These are phyloP conservation scores for Talaromyces marneffei DNA, from an alignment of 2,329 filamentous ascomycete species.

Conservation along the genomic window DNA sequence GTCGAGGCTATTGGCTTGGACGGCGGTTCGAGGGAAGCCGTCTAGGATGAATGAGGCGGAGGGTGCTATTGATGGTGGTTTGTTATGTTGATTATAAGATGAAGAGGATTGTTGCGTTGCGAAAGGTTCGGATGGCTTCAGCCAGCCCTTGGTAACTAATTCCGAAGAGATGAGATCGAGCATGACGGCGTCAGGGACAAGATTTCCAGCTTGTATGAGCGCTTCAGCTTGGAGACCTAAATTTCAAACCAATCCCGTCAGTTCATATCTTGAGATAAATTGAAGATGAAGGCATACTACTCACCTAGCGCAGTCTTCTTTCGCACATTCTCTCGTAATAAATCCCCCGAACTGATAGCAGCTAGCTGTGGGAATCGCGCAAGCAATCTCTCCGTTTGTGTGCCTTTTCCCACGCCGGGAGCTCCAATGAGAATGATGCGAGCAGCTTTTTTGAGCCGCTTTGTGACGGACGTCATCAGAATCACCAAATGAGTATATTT, in stretches of 20 bases:
- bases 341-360: constrained; percentile 87
- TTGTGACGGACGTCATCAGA: constrained; percentile 31
- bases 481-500: background rate
- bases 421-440: constrained; percentile 92
- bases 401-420: constrained; percentile 95
- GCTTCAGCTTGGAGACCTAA: constrained; percentile 86
- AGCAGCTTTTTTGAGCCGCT: constrained; percentile 68
- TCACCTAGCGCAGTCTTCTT: constrained; percentile 76
- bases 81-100: constrained; percentile 32
- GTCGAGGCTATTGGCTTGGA: constrained; percentile 73
- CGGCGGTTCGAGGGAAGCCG: constrained; percentile 84
- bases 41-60: constrained; percentile 89
- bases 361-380: constrained; percentile 81
- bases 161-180: constrained; percentile 88
- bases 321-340: constrained; percentile 89
- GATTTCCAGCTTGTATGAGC: constrained; percentile 77
- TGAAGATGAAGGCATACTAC: constrained; percentile 17
- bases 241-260: background rate
- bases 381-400: constrained; percentile 84
- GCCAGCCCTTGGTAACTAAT: constrained; percentile 78
- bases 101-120: background rate
- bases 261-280: background rate
- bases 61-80: constrained; percentile 55
- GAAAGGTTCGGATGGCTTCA: constrained; percentile 42
- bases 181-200: constrained; percentile 91